These are phyloP conservation scores for Aspergillus sojae DNA, from an alignment of 2,329 filamentous ascomycete species.

Conservation along the genomic window DNA sequence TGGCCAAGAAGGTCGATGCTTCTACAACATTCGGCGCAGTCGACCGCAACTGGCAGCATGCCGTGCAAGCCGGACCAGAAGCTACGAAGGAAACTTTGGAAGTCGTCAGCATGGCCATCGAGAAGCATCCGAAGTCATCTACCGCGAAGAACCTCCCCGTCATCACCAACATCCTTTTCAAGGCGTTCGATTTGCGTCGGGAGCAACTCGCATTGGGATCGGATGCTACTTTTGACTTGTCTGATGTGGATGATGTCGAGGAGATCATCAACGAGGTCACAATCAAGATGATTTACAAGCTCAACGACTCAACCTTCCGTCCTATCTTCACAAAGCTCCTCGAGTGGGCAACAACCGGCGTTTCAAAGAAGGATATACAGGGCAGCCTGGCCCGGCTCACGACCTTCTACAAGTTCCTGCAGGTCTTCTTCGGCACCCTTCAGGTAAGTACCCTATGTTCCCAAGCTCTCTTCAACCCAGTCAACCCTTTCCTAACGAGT, in stretches of 20 bases:
- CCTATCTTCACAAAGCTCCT: conserved; percentile 86
- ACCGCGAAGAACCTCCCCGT: conserved; percentile 74
- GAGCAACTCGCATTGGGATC: conserved; percentile 37
- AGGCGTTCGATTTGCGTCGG: conserved; percentile 54
- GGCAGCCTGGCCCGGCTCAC: conserved; percentile 67
- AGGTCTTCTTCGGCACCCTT: conserved; percentile 78
- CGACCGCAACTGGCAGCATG: conserved; percentile 70
- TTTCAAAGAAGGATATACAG: conserved; percentile 63
- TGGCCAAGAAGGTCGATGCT: conserved; percentile 76
- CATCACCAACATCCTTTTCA: conserved; percentile 65
- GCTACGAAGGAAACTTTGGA: conserved; percentile 70
- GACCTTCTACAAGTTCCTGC: conserved; percentile 79
- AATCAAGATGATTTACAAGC: conserved; percentile 91
- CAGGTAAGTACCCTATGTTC: conserved; percentile 54
- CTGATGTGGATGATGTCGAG: conserved; percentile 62
- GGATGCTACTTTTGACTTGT: conserved; percentile 45
- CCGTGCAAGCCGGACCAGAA: conserved; percentile 63
- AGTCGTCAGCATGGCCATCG: conserved; percentile 70
- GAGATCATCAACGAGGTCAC: conserved; percentile 67
- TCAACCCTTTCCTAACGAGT: conserved; percentile 12
- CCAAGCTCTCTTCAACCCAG: background rate
- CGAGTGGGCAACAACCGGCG: conserved; percentile 70
- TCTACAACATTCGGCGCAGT: conserved; percentile 75
- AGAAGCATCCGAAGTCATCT: conserved; percentile 74
- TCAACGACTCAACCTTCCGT: conserved; percentile 91